Base-by-base conservation (phyloP, 1,284 basidiomycete genomes). In the Fomitiporia mediterranea region DNA sequence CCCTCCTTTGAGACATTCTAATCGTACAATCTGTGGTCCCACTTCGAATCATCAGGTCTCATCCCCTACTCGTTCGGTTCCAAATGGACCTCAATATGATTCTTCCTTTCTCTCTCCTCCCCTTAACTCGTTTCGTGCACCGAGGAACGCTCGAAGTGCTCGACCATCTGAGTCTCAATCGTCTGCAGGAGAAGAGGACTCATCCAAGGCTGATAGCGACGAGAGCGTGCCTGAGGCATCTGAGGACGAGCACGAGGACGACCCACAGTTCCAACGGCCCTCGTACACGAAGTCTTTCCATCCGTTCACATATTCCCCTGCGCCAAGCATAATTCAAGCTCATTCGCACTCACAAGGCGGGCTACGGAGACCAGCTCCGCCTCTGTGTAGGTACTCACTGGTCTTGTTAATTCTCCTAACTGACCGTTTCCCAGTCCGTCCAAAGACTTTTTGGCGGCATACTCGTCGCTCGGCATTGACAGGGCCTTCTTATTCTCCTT, bases 381-480 rank as follows among this genome's bases (percentile, higher is more conserved):
- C 81, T 53, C 69, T 86, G 51, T 76, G 84, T 86, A 66, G 70
- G 84, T 76, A 28, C 23, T 21, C 50, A 49, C 23, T 30, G n/a
- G 34, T 53, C 8, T 28, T 15, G n/a, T 44, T n/a, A 32, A 21
- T 40, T 28, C 32, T n/a, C 53, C 32, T 23, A 28, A 17, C 21
- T 46, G 27, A 52, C 43, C 30, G 43, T 25, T 38, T 50, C 35
- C 21, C 55, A 81, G 79, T 78, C 51, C 83, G 86, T 27, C 85
- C 86, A 0, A 86, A 80, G 2, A 84, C 86, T 0, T 88, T 88
- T 66, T 88, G 85, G 86, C 74, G 84, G 30, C 81, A 79, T 60
- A 84, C 81, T 2, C 76, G 70, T 39, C 78, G 81, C 9, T 86
- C 83, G 19, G 85, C 83, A 17, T 81, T 88, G 1, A 77, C 82